These are phyloP conservation scores for Mortierella sp. DNA, from an alignment of 371 early-diverging fungal genomes.

Conservation along the genomic window DNA sequence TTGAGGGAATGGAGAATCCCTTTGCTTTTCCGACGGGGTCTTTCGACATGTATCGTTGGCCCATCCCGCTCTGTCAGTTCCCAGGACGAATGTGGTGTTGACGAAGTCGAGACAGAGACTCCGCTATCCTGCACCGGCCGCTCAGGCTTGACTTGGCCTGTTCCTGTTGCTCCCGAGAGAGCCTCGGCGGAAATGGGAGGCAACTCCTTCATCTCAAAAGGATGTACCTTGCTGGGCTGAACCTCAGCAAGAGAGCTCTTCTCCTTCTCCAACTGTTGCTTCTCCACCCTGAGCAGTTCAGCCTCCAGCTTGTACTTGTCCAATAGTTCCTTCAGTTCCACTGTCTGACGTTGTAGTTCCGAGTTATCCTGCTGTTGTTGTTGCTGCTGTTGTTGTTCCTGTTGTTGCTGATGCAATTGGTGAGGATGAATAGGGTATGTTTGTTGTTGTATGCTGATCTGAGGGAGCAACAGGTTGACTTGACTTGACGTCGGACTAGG, in stretches of 20 bases:
- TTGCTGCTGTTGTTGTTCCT: slow-evolving; percentile 1
- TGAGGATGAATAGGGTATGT: slow-evolving; percentile 1
- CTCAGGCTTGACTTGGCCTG: slow-evolving; percentile 3
- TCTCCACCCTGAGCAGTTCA: slow-evolving; percentile 51
- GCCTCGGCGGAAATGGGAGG: slow-evolving; percentile 28
- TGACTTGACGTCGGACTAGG: slow-evolving; percentile 53
- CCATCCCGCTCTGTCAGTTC: slow-evolving; percentile 46
- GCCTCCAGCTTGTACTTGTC: slow-evolving; percentile 46
- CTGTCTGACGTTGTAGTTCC: slow-evolving; percentile 34
- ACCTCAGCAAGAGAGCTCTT: slow-evolving; percentile 12
- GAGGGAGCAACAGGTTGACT: slow-evolving; percentile 34
- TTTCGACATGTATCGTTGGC: slow-evolving; percentile 21
- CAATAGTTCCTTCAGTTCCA: slow-evolving; percentile 32
- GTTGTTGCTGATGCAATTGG: neutral
- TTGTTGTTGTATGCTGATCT: slow-evolving; percentile 20
- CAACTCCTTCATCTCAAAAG: slow-evolving; percentile 42
- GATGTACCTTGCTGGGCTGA: slow-evolving; percentile 9
- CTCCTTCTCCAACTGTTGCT: slow-evolving; percentile 31
- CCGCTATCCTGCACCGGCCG: slow-evolving; percentile 49
- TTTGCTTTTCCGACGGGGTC: slow-evolving; percentile 55
- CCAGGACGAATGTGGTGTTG: slow-evolving; percentile 56
- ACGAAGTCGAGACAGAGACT: slow-evolving; percentile 44
- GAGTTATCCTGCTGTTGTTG: slow-evolving; percentile 26
- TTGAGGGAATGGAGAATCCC: slow-evolving; percentile 51
- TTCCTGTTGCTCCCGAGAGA: neutral